A percentile compares a stretch with the other conserved stretches of the same genome.
phyloP scores from a whole-genome alignment of 176 grass and related monocot species.

The Raddia distichophylla region DNA sequence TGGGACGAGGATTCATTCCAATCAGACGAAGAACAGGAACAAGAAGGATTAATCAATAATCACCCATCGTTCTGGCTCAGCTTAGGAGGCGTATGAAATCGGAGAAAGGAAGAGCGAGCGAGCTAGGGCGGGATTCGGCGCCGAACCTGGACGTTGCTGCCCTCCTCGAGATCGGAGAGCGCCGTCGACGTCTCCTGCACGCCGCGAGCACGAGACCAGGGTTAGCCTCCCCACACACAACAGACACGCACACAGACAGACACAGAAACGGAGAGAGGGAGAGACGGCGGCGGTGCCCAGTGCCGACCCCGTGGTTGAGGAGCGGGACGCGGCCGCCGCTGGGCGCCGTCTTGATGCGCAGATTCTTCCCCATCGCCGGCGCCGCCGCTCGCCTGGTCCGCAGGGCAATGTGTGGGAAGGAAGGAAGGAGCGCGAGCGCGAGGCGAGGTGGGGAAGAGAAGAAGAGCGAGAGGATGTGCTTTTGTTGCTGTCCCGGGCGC shows the following conservation, averaged over 20 bases:
- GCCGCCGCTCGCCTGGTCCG: not conserved
- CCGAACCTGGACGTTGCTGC: slow-evolving; percentile 72
- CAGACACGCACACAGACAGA: not conserved
- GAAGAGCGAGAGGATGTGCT: slow-evolving; percentile 4
- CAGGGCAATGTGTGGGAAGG: not conserved
- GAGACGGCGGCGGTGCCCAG: too few relatives aligned
- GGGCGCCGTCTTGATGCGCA: slow-evolving; percentile 58
- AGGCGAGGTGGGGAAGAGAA: not conserved
- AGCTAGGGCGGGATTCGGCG: not conserved
- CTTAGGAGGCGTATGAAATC: not conserved
- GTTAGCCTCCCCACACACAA: not conserved
- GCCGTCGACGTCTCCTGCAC: slow-evolving; percentile 62
- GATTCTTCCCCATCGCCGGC: slow-evolving; percentile 53
- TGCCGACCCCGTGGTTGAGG: slow-evolving; percentile 52
- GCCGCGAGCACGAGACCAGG: not conserved
- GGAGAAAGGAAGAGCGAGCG: not conserved
- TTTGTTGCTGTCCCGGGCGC: not conserved
- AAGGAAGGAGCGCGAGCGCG: not conserved
- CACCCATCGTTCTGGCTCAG: not conserved
- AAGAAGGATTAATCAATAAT: not conserved
- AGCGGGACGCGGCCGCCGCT: slow-evolving; percentile 49
- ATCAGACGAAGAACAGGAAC: not conserved
- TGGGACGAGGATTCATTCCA: slow-evolving; percentile 21
- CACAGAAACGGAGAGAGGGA: not conserved
- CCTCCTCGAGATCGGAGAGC: slow-evolving; percentile 82